phyloP scores from a whole-genome alignment of 352 stramenopile genomes.

The Globisporangium perplexum region DNA sequence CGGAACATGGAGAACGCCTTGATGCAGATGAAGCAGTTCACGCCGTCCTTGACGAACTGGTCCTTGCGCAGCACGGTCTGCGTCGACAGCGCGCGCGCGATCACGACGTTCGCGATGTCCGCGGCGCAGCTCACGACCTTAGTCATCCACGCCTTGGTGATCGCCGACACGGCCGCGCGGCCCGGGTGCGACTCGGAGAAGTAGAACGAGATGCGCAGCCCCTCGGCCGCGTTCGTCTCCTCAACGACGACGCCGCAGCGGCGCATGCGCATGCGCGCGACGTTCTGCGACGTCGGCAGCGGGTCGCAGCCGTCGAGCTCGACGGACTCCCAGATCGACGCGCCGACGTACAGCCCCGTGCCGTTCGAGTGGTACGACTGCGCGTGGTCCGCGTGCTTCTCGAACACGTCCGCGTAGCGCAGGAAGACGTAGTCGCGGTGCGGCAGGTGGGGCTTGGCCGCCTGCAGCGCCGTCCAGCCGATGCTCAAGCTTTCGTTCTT shows the following conservation, averaged over 20 bases:
- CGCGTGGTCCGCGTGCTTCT: slow-evolving; percentile 58
- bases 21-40: slow-evolving; percentile 63
- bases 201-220: slow-evolving; percentile 63
- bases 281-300: slow-evolving; percentile 66
- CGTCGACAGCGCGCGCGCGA: slow-evolving; percentile 54
- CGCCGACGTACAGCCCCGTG: slow-evolving; percentile 59
- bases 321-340: slow-evolving; percentile 82
- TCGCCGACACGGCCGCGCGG: slow-evolving; percentile 55
- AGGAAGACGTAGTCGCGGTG: slow-evolving; percentile 88
- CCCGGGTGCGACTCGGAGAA: slow-evolving; percentile 73
- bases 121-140: slow-evolving; percentile 72
- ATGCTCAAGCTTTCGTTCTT: slow-evolving; percentile 69
- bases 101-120: slow-evolving; percentile 59
- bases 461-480: slow-evolving; percentile 78
- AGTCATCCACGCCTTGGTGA: slow-evolving; percentile 80
- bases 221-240: slow-evolving; percentile 51
- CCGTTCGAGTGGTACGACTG: slow-evolving; percentile 41
- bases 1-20: slow-evolving; percentile 75
- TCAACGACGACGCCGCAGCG: slow-evolving; percentile 78
- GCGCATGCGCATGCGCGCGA: slow-evolving; percentile 74
- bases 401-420: slow-evolving; percentile 73
- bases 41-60: slow-evolving; percentile 74
- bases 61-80: slow-evolving; percentile 67
- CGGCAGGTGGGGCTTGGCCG: slow-evolving; percentile 74
- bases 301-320: slow-evolving; percentile 74